These are phyloP conservation scores for Gamsiella multidivaricata DNA, from an alignment of 192 early-diverging fungal genomes.

Conservation along the genomic window DNA sequence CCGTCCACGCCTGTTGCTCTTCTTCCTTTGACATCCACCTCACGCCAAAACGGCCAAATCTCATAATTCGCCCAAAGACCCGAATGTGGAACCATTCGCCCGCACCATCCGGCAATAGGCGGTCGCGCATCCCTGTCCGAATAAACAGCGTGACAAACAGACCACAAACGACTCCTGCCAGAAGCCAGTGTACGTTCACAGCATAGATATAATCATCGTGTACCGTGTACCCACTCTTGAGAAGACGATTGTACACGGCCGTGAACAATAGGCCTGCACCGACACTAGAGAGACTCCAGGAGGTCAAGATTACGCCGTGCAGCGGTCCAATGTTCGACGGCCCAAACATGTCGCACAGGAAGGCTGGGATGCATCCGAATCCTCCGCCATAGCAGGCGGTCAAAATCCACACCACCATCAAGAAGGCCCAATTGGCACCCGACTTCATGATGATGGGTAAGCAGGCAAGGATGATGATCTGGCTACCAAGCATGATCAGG, in stretches of 20 bases:
- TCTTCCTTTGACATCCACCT: slow-evolving; percentile 39
- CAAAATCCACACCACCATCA: slow-evolving; percentile 69
- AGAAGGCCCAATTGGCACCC: slow-evolving; percentile 64
- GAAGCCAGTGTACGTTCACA: slow-evolving; percentile 79
- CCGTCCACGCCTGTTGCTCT: slow-evolving; percentile 25
- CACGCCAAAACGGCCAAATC: slow-evolving; percentile 57
- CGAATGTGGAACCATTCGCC: slow-evolving; percentile 72
- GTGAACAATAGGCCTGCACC: slow-evolving; percentile 81
- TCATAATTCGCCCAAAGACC: slow-evolving; percentile 64
- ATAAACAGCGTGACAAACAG: slow-evolving; percentile 69
- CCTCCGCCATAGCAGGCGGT: slow-evolving; percentile 81
- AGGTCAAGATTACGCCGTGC: slow-evolving; percentile 80
- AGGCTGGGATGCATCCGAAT: slow-evolving; percentile 80
- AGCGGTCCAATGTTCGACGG: slow-evolving; percentile 76
- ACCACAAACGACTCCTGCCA: slow-evolving; percentile 65
- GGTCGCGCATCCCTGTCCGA: slow-evolving; percentile 70
- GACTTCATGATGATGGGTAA: slow-evolving; percentile 63
- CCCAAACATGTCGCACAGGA: slow-evolving; percentile 82
- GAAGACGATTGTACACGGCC: slow-evolving; percentile 63
- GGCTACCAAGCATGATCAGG: slow-evolving; percentile 67
- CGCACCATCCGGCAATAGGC: slow-evolving; percentile 68
- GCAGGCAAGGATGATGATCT: slow-evolving; percentile 69
- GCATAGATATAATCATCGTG: slow-evolving; percentile 65
- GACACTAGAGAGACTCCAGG: slow-evolving; percentile 79
- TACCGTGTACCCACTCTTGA: slow-evolving; percentile 58